Base-by-base conservation (phyloP, 169 alveolate genomes). In the Theileria annulata region DNA sequence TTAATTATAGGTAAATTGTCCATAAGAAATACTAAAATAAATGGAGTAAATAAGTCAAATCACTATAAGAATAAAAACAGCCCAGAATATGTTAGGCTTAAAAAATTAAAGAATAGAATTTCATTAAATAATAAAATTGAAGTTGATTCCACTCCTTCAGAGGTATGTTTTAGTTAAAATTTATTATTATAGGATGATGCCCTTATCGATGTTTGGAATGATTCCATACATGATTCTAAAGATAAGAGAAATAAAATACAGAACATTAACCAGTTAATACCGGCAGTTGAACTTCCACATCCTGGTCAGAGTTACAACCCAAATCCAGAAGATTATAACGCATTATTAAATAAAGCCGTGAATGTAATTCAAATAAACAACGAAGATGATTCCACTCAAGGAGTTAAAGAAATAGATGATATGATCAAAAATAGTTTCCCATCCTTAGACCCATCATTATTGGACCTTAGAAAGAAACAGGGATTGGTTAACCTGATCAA, bases 251-350 rank as follows among this genome's bases (percentile, higher is more conserved):
- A 49, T 48, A 67, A 66, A 33, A 59, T 67, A 59, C 64, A 59
- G 17, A 69, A 64, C 51, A 17, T 75, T 35, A 58, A 56, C 21
- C 66, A 75, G 63, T 31, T 82, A 25, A 75, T 82, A 54, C 88
- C 88, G 0, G 75, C 85, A 60, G 88, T 80, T 13, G 88, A 77
- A n/a, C 66, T 73, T 21, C 88, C 88, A 28, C 88, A 80, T 54
- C 66, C 85, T 1, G 88, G 88, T 3, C 88, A 82, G 70, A 82
- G 88, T 58, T 82, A 82, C 49, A 82, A 82, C 51, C 88, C 88
- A 25, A 31, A 47, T 19, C 84, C 88, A 35, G 79, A 67, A 49
- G 85, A 66, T 9, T 70, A 75, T 31, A 56, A n/a, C 0, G 68
- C 75, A 17, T 76, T 82, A 21, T 28, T 75, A 31, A 51, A 75